A percentile compares a stretch with the other conserved stretches of the same genome.
These are phyloP conservation scores for Pseudoturritis turrita DNA, from an alignment of 345 rosid genomes.

Conservation along the genomic window DNA sequence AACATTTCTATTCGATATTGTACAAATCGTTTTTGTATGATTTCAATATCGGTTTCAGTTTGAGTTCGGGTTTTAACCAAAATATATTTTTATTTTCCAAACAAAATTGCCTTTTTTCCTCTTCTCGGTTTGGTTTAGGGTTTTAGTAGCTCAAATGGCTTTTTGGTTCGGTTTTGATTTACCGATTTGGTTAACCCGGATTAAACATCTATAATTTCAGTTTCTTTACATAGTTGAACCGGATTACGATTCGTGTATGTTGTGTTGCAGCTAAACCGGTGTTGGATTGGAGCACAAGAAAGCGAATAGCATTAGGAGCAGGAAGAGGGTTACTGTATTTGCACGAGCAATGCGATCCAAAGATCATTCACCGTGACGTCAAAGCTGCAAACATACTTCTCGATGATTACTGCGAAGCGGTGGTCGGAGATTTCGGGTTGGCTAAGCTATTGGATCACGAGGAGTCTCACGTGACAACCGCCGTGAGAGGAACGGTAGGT, in stretches of 20 bases:
- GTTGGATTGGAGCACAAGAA: conserved; percentile 88
- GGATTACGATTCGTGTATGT: not conserved
- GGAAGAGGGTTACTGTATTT: conserved; percentile 88
- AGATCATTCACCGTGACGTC: conserved; percentile 92
- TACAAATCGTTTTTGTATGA: no score
- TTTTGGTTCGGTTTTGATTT: not conserved
- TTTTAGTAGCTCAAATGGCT: no score
- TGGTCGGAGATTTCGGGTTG: conserved; percentile 94
- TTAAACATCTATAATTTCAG: not conserved
- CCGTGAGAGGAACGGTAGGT: conserved; percentile 94
- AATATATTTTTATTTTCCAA: no score
- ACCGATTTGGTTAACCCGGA: not conserved
- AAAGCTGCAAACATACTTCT: conserved; percentile 96
- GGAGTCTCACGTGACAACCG: conserved; percentile 89
- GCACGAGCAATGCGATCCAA: conserved; percentile 97
- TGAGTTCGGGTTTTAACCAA: no score
- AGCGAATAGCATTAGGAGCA: conserved; percentile 84
- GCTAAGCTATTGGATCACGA: conserved; percentile 88
- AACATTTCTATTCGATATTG: no score
- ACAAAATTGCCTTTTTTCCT: no score
- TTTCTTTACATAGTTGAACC: not conserved
- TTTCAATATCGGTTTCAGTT: no score
- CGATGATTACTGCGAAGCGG: conserved; percentile 75
- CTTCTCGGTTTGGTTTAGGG: no score
- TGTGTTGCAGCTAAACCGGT: conserved; percentile 63